Conservation (phyloP, 495 filamentous ascomycete species). For the Neurospora africana region DNA sequence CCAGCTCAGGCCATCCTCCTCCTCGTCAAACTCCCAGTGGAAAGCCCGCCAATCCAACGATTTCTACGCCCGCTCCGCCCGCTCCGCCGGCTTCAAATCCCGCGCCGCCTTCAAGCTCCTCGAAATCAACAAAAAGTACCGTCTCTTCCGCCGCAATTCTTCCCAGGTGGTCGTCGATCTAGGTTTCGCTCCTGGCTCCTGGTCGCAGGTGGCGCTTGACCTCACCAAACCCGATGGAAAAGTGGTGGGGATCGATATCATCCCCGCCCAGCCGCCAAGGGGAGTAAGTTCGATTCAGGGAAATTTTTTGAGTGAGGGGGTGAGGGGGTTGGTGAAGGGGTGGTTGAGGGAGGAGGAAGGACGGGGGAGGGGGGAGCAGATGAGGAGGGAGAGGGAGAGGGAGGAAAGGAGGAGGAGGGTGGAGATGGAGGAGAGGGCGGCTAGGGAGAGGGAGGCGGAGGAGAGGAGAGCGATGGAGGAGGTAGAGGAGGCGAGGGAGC, state of each 20-base stretch:
- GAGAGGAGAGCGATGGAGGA: too few relatives aligned
- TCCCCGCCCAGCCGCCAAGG: constrained; percentile 78
- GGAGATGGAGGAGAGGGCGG: neutral
- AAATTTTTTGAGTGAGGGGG: constrained; percentile 62
- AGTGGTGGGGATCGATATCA: constrained; percentile 84
- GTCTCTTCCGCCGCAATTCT: constrained; percentile 49
- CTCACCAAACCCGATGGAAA: constrained; percentile 64
- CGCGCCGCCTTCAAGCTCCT: constrained; percentile 89
- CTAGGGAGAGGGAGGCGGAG: constrained; percentile 6
- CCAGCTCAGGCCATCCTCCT: constrained; percentile 6
- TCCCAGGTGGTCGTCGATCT: constrained; percentile 86
- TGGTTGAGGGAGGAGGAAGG: constrained; percentile 59
- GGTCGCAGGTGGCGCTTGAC: constrained; percentile 91
- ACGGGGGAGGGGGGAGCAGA: neutral
- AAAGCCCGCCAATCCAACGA: constrained; percentile 65
- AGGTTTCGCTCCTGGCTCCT: constrained; percentile 87
- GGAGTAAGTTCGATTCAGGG: constrained; percentile 91
- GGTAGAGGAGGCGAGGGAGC: neutral
- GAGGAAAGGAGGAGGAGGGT: too few relatives aligned
- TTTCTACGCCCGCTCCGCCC: constrained; percentile 56
- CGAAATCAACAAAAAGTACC: constrained; percentile 75
- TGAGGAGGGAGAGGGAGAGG: neutral
- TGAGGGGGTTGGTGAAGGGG: constrained; percentile 63
- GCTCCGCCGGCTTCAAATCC: constrained; percentile 67
- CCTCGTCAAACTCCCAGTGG: constrained; percentile 72